Evolutionary conservation across 202 grass and related monocot species (phyloP), one percentile per base, ranked within the genome.

Genomic region (Schoenoplectus tabernaemontani): DNA sequence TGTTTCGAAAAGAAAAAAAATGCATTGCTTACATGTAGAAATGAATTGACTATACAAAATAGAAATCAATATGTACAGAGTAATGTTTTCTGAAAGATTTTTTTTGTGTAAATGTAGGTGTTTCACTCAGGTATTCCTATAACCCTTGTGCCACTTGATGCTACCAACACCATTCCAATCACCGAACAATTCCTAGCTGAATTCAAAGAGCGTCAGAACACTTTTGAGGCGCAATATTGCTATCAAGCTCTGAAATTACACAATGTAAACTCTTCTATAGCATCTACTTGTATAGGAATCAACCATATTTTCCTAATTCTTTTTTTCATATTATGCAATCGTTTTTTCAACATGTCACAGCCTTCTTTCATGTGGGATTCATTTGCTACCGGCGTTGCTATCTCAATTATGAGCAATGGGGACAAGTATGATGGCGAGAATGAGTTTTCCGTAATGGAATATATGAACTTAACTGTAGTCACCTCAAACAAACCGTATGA

Each of bases 321-420:
- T 12, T 19, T 79, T 39, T 44, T 78, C 5, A 3, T 24, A 11
- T 46, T 59, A 39, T 59, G 11, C 42, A 10, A 43, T 26, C 56
- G n/a, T 57, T 88, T 44, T 48, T 72, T 3, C 6, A 59, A 60
- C 39, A 43, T 33, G 41, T 56, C 57, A 59, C 75, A 91, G 91
- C 80, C 64, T 38, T 93, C 78, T 79, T 93, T 85, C 39, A 89
- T 93, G 91, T 93, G 91, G 91, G 91, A 93, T 71, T 89, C 91
- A 15, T 93, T 93, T 69, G 77, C 81, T 73, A 19, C 71, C 11
- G 91, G 88, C 37, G 81, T 93, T 54, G 91, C 88, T 11, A 62
- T 91, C 42, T 93, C 88, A 2, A 91, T 85, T 47, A 89, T 93
- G 80, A 79, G 38, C 12, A 81, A 89, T 9, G 88, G 80, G 4